Conservation (phyloP, 2,329 filamentous ascomycete genomes). For the Sporothrix pseudoabietina region DNA sequence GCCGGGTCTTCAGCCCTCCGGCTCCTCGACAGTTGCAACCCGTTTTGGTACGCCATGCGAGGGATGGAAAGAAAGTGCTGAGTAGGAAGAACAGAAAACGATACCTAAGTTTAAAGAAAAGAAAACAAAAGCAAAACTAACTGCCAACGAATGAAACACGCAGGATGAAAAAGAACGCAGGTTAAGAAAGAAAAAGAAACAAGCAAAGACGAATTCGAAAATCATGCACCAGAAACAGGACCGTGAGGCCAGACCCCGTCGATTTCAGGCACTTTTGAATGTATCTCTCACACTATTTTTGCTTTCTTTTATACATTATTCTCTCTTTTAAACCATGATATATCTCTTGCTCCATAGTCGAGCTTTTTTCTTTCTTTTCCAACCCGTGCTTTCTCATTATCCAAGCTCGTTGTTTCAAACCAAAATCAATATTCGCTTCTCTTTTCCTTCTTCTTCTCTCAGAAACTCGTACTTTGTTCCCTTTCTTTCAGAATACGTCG, state of each 20-base stretch:
- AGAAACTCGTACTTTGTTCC: background rate
- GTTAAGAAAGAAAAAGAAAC: background rate
- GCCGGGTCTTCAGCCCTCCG: background rate
- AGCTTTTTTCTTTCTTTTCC: no score
- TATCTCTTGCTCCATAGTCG: background rate
- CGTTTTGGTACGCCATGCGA: background rate
- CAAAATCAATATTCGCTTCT: constrained; percentile 1
- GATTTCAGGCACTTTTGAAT: background rate
- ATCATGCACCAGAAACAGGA: constrained; percentile 1
- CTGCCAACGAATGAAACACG: background rate
- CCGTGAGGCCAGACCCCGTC: background rate
- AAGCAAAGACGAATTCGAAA: background rate
- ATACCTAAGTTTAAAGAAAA: background rate
- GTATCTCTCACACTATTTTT: background rate
- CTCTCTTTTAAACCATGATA: background rate
- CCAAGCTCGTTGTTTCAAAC: background rate
- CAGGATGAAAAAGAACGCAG: background rate
- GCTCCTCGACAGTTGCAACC: background rate
- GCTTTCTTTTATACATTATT: background rate
- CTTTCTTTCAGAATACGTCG: background rate
- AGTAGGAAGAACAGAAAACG: background rate
- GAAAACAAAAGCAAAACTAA: background rate
- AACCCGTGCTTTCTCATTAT: background rate
- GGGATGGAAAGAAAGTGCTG: background rate
- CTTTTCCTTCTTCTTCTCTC: background rate